Base-by-base conservation (phyloP, 2,329 filamentous ascomycete species). In the Clonostachys rhizophaga region DNA sequence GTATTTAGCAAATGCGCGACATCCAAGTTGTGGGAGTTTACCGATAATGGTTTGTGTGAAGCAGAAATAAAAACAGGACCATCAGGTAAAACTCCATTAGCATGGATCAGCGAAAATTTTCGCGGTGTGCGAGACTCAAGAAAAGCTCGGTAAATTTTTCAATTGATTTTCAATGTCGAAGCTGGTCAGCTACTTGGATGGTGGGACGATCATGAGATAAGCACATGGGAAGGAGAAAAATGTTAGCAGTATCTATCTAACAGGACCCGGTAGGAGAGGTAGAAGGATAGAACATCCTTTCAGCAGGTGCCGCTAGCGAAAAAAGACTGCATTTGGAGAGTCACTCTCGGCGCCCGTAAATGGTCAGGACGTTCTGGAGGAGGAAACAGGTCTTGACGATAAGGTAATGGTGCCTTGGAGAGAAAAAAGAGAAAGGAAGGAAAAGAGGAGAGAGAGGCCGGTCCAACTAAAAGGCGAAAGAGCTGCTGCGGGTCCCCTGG, bases 231-330 rank as follows among this genome's bases (percentile, higher is more conserved):
- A 10, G 24, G 14, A 4, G 35, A 48, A 45, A 53, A 63, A 78
- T 96, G 89, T 95, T 68, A 78, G 86, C 89, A 90, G 84, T 83
- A 82, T 81, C 91, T 95, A 96, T 96, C 91, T 95, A 96, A 92
- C 90, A 79, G 86, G 85, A 81, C 78, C 87, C 86, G 88, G 89
- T 82, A 67, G 70, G 63, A 67, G 18, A 63, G 67, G 47, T 57
- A 30, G 24, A 71, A 71, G 66, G 64, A 53, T 30, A 30, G 24
- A 30, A 30, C 24, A 30, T 30, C 24, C 24, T 30, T 54, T 63
- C 55, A 56, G 81, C 88, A 91, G 89, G 88, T 86, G 86, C 88
- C 83, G 91, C 88, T 96, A 96, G 91, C 91, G 91, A 91, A 95
- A 49, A 91, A 89, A 88, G 87, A 86, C 87, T 89, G 87, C 84